A percentile compares a stretch with the other conserved stretches of the same genome.
These are phyloP conservation scores for Verticillium longisporum DNA, from an alignment of 2,329 filamentous ascomycete species.

Conservation along the genomic window DNA sequence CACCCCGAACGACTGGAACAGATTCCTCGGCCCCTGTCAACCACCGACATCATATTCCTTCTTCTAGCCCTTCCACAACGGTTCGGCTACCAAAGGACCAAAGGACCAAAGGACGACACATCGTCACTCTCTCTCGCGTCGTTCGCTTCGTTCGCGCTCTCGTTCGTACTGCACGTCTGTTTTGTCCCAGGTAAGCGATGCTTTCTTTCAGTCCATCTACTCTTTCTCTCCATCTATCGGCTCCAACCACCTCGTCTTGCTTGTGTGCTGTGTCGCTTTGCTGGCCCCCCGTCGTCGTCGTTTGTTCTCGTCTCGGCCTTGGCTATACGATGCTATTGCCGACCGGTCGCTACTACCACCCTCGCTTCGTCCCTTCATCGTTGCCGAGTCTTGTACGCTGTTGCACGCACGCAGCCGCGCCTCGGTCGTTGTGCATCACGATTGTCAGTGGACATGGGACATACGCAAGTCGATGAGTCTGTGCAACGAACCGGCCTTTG, in stretches of 20 bases:
- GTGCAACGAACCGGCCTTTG: background rate
- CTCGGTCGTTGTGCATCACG: background rate
- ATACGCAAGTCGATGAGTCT: background rate
- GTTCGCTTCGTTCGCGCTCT: too few relatives aligned
- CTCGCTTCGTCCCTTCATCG: background rate
- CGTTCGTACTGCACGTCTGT: background rate
- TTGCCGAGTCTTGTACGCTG: background rate
- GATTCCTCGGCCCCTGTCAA: background rate
- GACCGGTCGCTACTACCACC: too few relatives aligned
- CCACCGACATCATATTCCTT: background rate
- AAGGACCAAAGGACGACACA: too few relatives aligned
- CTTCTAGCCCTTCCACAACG: too few relatives aligned
- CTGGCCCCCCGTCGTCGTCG: background rate
- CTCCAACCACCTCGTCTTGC: too few relatives aligned
- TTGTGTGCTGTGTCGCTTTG: background rate
- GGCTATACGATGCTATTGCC: too few relatives aligned
- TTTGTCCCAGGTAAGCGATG: background rate
- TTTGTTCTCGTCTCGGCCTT: too few relatives aligned
- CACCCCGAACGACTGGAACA: background rate
- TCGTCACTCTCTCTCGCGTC: too few relatives aligned
- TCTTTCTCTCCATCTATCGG: too few relatives aligned
- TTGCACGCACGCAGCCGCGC: background rate
- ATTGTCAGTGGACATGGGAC: background rate
- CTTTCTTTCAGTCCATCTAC: too few relatives aligned
- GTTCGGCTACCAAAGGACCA: too few relatives aligned